Evolutionary conservation across 2,329 filamentous ascomycete species (phyloP).

Genomic region (Fusarium redolens): DNA sequence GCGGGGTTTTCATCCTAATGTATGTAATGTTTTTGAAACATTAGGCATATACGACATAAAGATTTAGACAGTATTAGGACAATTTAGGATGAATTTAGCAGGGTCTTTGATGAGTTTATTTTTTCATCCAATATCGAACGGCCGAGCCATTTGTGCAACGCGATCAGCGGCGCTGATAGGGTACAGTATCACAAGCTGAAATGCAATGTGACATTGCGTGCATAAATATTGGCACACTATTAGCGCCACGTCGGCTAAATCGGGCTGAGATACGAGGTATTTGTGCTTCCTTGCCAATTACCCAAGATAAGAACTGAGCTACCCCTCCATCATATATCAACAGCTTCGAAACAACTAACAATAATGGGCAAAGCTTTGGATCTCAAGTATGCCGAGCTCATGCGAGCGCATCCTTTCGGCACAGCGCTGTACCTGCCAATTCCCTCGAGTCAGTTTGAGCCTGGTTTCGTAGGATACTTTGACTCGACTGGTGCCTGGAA

Average conservation of each 20-base stretch:
- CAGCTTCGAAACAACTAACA: accelerated
- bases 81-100: accelerated
- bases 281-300: neutral
- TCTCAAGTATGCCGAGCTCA: neutral
- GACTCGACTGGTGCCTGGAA: neutral
- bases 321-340: neutral
- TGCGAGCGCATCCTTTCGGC: neutral
- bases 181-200: neutral
- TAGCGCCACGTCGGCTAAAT: neutral
- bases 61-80: no score
- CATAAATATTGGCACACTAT: neutral
- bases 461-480: neutral
- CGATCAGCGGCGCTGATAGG: neutral
- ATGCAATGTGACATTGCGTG: neutral
- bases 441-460: neutral
- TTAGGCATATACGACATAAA: neutral
- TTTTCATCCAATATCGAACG: accelerated
- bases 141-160: neutral
- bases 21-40: neutral
- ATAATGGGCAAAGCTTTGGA: neutral
- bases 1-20: neutral
- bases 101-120: accelerated
- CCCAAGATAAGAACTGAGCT: neutral
- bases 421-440: neutral
- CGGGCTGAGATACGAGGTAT: neutral